Base-by-base conservation (phyloP, 345 rosid genomes). In the Anacardium occidentale region DNA sequence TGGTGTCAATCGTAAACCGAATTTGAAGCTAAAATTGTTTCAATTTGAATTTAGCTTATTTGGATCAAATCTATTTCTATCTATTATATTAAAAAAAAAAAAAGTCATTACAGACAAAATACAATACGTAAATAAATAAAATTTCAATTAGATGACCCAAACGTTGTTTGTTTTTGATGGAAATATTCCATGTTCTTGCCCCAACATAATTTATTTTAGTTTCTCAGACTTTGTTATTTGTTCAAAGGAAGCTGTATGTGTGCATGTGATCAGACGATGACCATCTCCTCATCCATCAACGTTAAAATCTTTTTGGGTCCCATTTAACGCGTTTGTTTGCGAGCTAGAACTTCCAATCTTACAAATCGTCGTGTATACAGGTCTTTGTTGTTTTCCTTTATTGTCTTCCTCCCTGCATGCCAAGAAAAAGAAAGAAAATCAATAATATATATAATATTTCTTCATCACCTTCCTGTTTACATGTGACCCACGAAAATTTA, bases 291-390 rank as follows among this genome's bases (percentile, higher is more conserved):
- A 77, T 24, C 83, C 83, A 75, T 37, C 42, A 37, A 37, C 69
- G 82, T 77, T 79, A 14, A 7, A 3, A 64, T 51, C 17, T 10
- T 52, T 47, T 53, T 44, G 71, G 86, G 83, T 47, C 80, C 86
- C 84, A 76, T 60, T 56, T 68, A 37, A 79, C 84, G 89, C 85
- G 86, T 71, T 80, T 68, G 26, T 18, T 12, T 58, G 62, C 53
- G 71, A 76, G 80, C 34, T 56, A 64, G 42, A 34, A 34, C 5
- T 70, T 76, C 34, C 48, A 50, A 53, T 69, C 57, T 64, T 58
- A 51, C 58, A 12, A 20, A 22, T 51, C 55, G 37, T 47, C 68
- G 45, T 18, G 8, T 45, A 24, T 10, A 24, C 53, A 47, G 24
- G 37, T 58, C 71, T 60, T 53, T 59, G 24, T 25, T 52, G 13